These are phyloP conservation scores for Niveomyces coronatus DNA, from an alignment of 2,329 filamentous ascomycete genomes.

Conservation along the genomic window DNA sequence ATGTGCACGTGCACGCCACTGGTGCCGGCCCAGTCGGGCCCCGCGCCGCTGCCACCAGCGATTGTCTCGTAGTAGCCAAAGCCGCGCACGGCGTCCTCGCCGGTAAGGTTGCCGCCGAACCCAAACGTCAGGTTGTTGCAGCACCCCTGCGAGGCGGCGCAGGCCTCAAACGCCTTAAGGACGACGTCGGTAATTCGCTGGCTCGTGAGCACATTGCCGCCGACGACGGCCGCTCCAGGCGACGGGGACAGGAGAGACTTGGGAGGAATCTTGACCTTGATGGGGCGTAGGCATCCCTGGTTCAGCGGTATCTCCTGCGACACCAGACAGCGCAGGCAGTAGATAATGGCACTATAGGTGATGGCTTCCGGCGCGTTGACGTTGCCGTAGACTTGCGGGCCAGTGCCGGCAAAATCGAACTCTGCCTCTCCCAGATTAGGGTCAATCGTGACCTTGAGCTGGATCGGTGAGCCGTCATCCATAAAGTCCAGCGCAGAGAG, in stretches of 20 bases:
- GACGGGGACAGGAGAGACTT: slow-evolving; percentile 67
- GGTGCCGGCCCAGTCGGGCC: slow-evolving; percentile 38
- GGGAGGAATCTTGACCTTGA: slow-evolving; percentile 62
- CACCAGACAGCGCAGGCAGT: slow-evolving; percentile 71
- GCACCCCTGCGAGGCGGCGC: slow-evolving; percentile 68
- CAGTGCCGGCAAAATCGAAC: slow-evolving; percentile 74
- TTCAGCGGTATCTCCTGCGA: slow-evolving; percentile 75
- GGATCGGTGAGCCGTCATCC: slow-evolving; percentile 74
- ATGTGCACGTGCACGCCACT: slow-evolving; percentile 40
- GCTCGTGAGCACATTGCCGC: slow-evolving; percentile 58
- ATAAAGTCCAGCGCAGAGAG: slow-evolving; percentile 68
- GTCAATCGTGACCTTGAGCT: slow-evolving; percentile 64
- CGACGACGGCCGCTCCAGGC: slow-evolving; percentile 68
- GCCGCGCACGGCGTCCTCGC: slow-evolving; percentile 27
- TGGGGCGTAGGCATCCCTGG: slow-evolving; percentile 69
- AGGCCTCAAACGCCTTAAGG: slow-evolving; percentile 65
- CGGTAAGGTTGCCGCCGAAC: slow-evolving; percentile 42
- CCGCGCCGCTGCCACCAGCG: slow-evolving; percentile 56
- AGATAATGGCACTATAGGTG: slow-evolving; percentile 79
- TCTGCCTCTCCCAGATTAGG: slow-evolving; percentile 63
- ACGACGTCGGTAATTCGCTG: slow-evolving; percentile 36
- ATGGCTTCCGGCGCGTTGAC: slow-evolving; percentile 76
- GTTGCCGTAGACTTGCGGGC: slow-evolving; percentile 69
- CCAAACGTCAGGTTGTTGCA: slow-evolving; percentile 81
- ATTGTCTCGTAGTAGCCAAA: slow-evolving; percentile 53